Evolutionary conservation across 2,329 filamentous ascomycete genomes (phyloP), one percentile per base, ranked within the genome.

Genomic region (Thielaviopsis euricoi): DNA sequence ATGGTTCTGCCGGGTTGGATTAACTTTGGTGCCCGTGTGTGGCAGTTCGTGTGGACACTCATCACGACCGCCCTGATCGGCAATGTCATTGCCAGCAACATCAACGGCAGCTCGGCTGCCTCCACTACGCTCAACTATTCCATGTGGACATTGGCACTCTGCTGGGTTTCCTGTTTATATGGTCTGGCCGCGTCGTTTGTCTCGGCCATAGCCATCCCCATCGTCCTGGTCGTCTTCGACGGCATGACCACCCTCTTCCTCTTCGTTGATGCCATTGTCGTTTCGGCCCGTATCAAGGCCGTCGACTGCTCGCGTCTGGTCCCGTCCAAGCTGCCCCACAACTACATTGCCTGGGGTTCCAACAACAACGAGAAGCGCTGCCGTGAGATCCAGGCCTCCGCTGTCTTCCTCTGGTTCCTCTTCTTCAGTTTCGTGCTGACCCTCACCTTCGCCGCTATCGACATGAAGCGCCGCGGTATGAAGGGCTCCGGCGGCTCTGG

Each of bases 351-450:
- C 25, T 85, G 77, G 67, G 83, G 83, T 59, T 82, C 81, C 52
- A 61, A 62, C 61, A 67, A 83, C 69, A 73, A 76, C 60, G 69
- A 74, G 67, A 81, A 83, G 73, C 79, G 85, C 63, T 90, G 87
- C 72, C 82, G 80, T 62, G 81, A 88, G 71, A 79, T 87, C 17
- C 86, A 90, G 72, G 86, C 86, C 43, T 78, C 79, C 62, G 81
- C 79, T 37, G 85, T 80, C 43, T 91, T 91, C 72, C 76, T 88
- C 71, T 91, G 85, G 85, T 89, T 90, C 71, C 77, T 87, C 53
- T 87, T 84, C 68, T 76, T 73, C 46, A 74, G 77, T 25, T 86
- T 84, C 65, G 71, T 74, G 26, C 81, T 73, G 3, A 76, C 76
- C 48, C 67, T 82, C 51, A 72, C 80, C 66, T 75, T 86, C 62